Base-by-base conservation (phyloP, 306 rosid species). In the Begonia masoniana region DNA sequence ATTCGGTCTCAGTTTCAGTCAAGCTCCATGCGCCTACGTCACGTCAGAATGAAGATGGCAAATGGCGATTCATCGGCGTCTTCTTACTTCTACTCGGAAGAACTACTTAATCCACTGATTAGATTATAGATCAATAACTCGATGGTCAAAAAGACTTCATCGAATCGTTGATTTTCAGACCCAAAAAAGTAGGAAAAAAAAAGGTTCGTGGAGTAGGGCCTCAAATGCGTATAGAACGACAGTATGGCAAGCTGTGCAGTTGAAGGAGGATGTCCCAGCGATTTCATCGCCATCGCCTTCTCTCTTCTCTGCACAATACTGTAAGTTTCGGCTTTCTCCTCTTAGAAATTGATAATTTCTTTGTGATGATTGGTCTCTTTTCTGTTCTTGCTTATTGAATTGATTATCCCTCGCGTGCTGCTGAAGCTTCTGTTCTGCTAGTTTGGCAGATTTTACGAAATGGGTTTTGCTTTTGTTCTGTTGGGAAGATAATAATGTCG, bases 191-290 rank as follows among this genome's bases (percentile, higher is more conserved):
- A 58, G 36, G 52, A 5, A 58, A 10, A 13, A 13, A 6, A 43
- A 24, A 21, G 24, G 19, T 21, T 21, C 2, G 24, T 21, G 2
- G 24, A 21, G 24, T 21, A 21, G 4, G 3, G 9, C 19, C 41
- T 41, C 69, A 63, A 50, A 73, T 74, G 92, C 66, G 6, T 66
- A 31, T 31, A 17, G 12, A 24, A 51, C 13, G 15, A 46, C 63
- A 66, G 35, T 62, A 78, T 85, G 94, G 66, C 65, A 3, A 56
- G 58, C 45, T 91, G 95, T 69, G 95, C 96, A 12, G 67, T 65
- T 12, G 57, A 74, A 45, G 99, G 99, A 50, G 96, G 99, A 6
- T 91, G 96, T 61, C 86, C 80, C 79, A 83, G 74, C 42, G 96
- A 91, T 56, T 86, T 69, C 69, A 14, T 76, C 36, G 99, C 94